Evolutionary conservation across 495 filamentous ascomycete genomes (phyloP).

Genomic region (Lepidopterella palustris): DNA sequence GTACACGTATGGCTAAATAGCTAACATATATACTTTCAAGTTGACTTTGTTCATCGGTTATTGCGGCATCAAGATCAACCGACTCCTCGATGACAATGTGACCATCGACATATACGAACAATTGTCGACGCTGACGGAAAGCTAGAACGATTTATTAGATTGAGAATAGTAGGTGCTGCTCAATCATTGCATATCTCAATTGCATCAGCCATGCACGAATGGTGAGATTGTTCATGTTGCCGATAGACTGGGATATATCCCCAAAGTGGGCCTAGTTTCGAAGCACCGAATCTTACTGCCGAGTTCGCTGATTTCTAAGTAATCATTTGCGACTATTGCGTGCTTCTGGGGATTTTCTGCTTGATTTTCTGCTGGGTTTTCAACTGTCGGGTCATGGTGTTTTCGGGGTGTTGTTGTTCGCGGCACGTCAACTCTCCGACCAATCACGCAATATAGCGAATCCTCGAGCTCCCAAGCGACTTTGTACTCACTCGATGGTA

Average conservation of each 20-base stretch:
- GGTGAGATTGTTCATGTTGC: neutral
- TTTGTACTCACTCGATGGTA: too few relatives aligned
- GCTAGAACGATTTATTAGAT: neutral
- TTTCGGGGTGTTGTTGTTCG: too few relatives aligned
- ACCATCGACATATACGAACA: neutral
- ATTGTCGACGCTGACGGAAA: neutral
- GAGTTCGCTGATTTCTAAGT: neutral
- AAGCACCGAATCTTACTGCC: neutral
- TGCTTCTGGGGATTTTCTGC: neutral
- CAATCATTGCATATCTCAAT: neutral
- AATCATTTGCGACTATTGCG: neutral
- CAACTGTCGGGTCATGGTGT: too few relatives aligned
- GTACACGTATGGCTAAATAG: neutral
- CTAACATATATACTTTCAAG: neutral
- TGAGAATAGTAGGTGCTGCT: neutral
- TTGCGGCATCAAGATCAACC: constrained; percentile 4
- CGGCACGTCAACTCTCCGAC: constrained; percentile 19
- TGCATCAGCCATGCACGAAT: constrained; percentile 1
- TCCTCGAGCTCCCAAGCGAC: too few relatives aligned
- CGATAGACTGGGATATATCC: neutral
- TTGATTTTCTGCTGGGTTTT: neutral
- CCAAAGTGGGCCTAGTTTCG: neutral
- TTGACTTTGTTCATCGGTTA: constrained; percentile 1
- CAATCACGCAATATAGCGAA: constrained; percentile 31
- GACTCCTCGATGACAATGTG: constrained; percentile 10